Conservation (phyloP, 2,329 filamentous ascomycete genomes). For the Talaromyces marneffei region DNA sequence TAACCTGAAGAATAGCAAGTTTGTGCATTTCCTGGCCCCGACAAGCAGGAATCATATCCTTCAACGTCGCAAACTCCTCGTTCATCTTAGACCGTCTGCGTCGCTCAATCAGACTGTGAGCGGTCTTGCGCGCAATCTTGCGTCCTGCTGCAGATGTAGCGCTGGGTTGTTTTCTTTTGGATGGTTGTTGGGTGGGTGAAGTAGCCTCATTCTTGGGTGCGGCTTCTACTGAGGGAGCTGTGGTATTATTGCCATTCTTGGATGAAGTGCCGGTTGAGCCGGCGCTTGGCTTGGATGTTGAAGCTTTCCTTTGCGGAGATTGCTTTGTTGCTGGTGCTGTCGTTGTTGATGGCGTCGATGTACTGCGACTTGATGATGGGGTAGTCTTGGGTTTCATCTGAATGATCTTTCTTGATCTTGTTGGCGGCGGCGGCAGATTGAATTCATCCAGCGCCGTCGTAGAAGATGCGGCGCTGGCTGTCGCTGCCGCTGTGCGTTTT, state of each 20-base stretch:
- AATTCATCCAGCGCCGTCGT: slow-evolving; percentile 48
- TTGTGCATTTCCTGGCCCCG: slow-evolving; percentile 97
- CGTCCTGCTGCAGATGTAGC: slow-evolving; percentile 78
- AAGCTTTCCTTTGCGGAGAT: slow-evolving; percentile 2
- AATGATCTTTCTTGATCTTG: slow-evolving; percentile 89
- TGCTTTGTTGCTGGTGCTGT: not conserved
- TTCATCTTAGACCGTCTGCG: slow-evolving; percentile 95
- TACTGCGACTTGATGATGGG: slow-evolving; percentile 36
- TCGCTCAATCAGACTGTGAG: slow-evolving; percentile 90
- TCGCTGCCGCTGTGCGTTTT: slow-evolving; percentile 27
- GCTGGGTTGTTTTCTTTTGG: slow-evolving; percentile 72
- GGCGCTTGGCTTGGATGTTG: not conserved
- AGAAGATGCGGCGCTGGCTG: not conserved
- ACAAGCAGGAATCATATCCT: slow-evolving; percentile 93
- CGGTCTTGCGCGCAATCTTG: slow-evolving; percentile 92
- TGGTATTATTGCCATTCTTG: not conserved
- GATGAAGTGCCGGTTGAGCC: not conserved
- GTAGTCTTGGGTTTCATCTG: slow-evolving; percentile 75
- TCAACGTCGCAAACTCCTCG: slow-evolving; percentile 89
- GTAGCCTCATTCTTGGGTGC: not conserved
- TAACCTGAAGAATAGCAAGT: slow-evolving; percentile 83
- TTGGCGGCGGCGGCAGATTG: slow-evolving; percentile 83
- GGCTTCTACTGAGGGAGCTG: not conserved
- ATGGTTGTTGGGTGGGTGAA: slow-evolving; percentile 15
- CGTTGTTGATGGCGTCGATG: slow-evolving; percentile 12